phyloP scores from a whole-genome alignment of 2,329 filamentous ascomycete species.

The Sordariomycetes sp. region DNA sequence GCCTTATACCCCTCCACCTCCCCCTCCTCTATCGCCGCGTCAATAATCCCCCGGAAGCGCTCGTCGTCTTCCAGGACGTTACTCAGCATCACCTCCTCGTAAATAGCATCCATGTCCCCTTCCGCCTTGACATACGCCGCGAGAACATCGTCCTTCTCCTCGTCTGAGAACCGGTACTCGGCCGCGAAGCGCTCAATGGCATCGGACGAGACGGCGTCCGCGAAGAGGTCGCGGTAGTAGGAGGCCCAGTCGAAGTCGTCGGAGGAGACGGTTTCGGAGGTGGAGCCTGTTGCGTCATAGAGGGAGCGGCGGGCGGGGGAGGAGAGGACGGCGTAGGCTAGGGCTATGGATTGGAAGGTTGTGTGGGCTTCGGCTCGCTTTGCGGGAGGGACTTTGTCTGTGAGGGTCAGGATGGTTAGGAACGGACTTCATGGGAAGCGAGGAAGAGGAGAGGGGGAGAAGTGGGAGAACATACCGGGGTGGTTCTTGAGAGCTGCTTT shows the following conservation, averaged over 20 bases:
- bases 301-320: conserved; percentile 67
- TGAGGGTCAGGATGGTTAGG: too few species aligned
- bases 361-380: conserved; percentile 61
- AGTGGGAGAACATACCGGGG: conserved; percentile 43
- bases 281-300: conserved; percentile 85
- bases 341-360: conserved; percentile 81
- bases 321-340: conserved; percentile 87
- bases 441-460: background rate
- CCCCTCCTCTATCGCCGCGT: conserved; percentile 59
- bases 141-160: conserved; percentile 71
- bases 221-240: conserved; percentile 79
- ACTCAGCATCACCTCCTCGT: conserved; percentile 77
- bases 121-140: conserved; percentile 58
- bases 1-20: conserved; percentile 53
- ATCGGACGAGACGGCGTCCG: conserved; percentile 59
- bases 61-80: conserved; percentile 74
- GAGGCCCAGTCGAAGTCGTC: conserved; percentile 82
- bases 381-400: conserved; percentile 63
- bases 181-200: conserved; percentile 63
- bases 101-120: conserved; percentile 67
- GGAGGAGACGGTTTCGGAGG: conserved; percentile 63
- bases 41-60: conserved; percentile 68
- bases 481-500: conserved; percentile 82
- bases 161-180: conserved; percentile 73
- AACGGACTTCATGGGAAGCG: background rate